Evolutionary conservation across 768 basidiomycete genomes (phyloP), one percentile per base, ranked within the genome.

Genomic region (Mycena amicta): DNA sequence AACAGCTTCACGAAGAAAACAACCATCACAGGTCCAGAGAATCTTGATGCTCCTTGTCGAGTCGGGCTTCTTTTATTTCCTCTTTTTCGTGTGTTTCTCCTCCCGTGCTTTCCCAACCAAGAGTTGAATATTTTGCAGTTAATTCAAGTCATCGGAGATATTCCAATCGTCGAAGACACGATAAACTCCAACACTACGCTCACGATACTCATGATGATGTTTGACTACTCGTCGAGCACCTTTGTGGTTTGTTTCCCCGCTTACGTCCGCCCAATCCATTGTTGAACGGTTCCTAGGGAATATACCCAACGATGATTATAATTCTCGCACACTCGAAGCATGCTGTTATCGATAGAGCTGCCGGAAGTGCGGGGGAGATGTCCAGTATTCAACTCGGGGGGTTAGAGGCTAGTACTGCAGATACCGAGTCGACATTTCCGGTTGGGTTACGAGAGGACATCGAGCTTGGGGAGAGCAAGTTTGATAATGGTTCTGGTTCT

Each of bases 301-400:
- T 37, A 12, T 59, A 59, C 28, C 57, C 57, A 3, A 59, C 57
- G 3, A 27, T 59, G 27, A 31, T 59, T 15, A 40, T 59, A 39
- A 51, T 59, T 31, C 57, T 59, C 45, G 57, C 57, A 31, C 11
- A 37, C 27, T 59, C 57, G 51, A 59, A 53, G 23, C 57, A 53
- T 40, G 39, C 49, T 11, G 26, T 27, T 5, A 22, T 50, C 27
- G 56, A 37, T 37, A 18, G 33, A 8, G 33, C 33, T 18, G 18
- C 11, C 33, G 18, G 18, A 37, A 8, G 18, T 18, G 33, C 18
- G 33, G 33, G 33, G 33, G 33, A 37, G 18, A 37, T 37, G 18
- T 37, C 33, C 11, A 37, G 11, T 8, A 37, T 37, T 37, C 33
- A 18, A 18, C 33, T 37, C 11, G 33, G 33, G 11, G 33, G 33